Evolutionary conservation across 2,329 filamentous ascomycete species (phyloP), one percentile per base, ranked within the genome.

Genomic region (Fusarium sp.): DNA sequence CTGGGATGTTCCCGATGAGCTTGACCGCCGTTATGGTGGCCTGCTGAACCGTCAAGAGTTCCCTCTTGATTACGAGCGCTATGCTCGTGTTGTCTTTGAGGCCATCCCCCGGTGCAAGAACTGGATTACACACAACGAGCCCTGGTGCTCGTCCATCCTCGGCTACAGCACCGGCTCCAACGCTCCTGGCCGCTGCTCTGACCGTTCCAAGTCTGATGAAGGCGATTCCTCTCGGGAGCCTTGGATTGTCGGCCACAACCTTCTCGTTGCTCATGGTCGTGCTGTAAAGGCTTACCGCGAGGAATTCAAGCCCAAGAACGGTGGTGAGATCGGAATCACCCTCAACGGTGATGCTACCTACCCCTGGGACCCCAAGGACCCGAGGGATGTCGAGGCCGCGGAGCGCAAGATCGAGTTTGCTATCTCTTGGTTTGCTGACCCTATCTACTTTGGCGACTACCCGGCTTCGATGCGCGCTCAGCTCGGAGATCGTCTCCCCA

Each of bases 41-140:
- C 83, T 93, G 52, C 79, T 95, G 67, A 92, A 93, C 82, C 89
- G 91, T 74, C 82, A 88, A 39, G 92, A 96, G 78, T 96, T 95
- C 76, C 87, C 91, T 3, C 84, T 88, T 56, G 92, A 96, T 78
- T 96, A 88, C 73, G 88, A 90, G 68, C 80, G 89, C 77, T 96
- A 93, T 73, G 90, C 92, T 9, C 87, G 89, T 61, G 81, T 92
- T 42, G 81, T 92, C 70, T 96, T 93, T 79, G 83, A 89, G 73
- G 85, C 88, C 1, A 82, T 96, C 44, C 85, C 88, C 50, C 89
- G 88, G 76, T 91, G 93, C 71, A 92, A 92, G 80, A 84, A 91
- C 78, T 96, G 92, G 92, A 91, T 93, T 75, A 95, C 91, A 25
- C 92, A 94, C 79, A 95, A 95, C 75, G 92, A 96, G 80, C 92